These are phyloP conservation scores for Poronia punctata DNA, from an alignment of 495 filamentous ascomycete species.

Conservation along the genomic window DNA sequence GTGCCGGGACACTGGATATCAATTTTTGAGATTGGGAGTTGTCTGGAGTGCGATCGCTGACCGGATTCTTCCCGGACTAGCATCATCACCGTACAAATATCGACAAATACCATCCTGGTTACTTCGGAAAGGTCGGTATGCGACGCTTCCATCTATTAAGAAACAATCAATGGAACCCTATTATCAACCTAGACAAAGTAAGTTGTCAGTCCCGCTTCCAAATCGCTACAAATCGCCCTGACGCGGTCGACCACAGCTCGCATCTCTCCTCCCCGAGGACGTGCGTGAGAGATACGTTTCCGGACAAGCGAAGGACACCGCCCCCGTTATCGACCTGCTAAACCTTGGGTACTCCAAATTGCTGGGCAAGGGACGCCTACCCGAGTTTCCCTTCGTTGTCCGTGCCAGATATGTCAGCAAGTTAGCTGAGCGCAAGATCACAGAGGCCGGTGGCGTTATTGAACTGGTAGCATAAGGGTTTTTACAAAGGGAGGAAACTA, in stretches of 20 bases:
- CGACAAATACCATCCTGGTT: conserved; percentile 60
- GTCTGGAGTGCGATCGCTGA: conserved; percentile 2
- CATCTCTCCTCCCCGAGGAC: conserved; percentile 75
- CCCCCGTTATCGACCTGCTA: conserved; percentile 87
- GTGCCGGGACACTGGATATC: too few relatives aligned
- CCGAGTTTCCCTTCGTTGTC: conserved; percentile 78
- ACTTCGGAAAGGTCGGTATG: conserved; percentile 98
- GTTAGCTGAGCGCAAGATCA: conserved; percentile 91
- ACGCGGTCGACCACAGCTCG: conserved; percentile 48
- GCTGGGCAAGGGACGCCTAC: conserved; percentile 85
- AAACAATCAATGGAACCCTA: conserved; percentile 89
- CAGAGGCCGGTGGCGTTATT: conserved; percentile 82
- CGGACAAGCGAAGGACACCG: conserved; percentile 67
- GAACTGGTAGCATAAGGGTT: conserved; percentile 77
- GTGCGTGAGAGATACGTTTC: conserved; percentile 75
- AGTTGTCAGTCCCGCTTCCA: conserved; percentile 21
- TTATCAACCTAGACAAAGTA: conserved; percentile 89
- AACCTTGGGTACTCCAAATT: conserved; percentile 90
- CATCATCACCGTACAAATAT: conserved; percentile 94
- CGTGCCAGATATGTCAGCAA: conserved; percentile 82
- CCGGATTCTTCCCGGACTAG: conserved; percentile 7
- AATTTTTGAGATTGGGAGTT: too few relatives aligned
- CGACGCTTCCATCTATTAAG: conserved; percentile 86
- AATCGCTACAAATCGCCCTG: conserved; percentile 48
- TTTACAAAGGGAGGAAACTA: background rate